Base-by-base conservation (phyloP, 2,329 filamentous ascomycete species). In the Fusarium armeniacum region DNA sequence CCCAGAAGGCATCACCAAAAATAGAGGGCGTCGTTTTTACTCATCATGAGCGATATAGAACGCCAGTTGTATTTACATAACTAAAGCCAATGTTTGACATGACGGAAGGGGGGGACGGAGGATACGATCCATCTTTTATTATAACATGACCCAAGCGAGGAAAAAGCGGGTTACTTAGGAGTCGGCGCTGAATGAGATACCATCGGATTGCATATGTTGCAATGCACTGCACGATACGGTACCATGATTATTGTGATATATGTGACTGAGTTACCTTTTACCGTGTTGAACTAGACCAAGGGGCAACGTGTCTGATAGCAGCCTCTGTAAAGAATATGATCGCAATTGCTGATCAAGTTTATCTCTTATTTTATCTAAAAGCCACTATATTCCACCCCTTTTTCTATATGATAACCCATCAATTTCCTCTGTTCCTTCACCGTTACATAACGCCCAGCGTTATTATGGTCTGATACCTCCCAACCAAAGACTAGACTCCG, bases 161-260 rank as follows among this genome's bases (percentile, higher is more conserved):
- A 49, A 74, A 64, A 68, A 70, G 70, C 68, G 73, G 71, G 73
- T 65, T 65, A 64, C 28, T 35, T 67, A 71, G 73, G 73, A 74
- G 73, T 75, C 70, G 73, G 73, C 73, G 71, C 71, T 70, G 73
- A 70, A 71, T 67, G 64, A 75, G 73, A 75, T 75, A 75, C 73
- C 73, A 70, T 71, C 53, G 26, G 71, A 75, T 75, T 75, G 63
- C 68, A 75, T 66, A 69, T 69, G n/a, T 45, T 61, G 62, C 62
- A 66, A 61, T 61, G 65, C 61, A 62, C 40, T 45, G 61, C 28
- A 52, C 20, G 51, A 51, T 22, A 52, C 43, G 16, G 13, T 40
- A 32, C 32, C 15, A 28, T 51, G 3, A 46, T 38, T 6, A 38
- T 2, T 35, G 28, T 45, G 20, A 22, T 8, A n/a, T 46, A 47